Evolutionary conservation across 1,284 basidiomycete species (phyloP), one percentile per base, ranked within the genome.

Genomic region (Austropuccinia psidii): DNA sequence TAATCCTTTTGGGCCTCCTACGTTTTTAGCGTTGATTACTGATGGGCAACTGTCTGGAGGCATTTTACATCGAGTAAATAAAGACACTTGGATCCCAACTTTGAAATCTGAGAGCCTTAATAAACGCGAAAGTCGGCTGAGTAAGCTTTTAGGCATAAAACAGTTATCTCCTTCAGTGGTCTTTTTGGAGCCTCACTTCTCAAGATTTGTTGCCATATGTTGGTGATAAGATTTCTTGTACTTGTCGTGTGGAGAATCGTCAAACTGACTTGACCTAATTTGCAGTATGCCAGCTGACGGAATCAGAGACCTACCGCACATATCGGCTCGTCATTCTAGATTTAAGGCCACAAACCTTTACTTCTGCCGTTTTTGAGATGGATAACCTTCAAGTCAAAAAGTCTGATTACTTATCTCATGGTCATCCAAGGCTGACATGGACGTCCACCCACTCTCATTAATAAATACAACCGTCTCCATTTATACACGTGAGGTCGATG

Each of bases 341-440:
- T 37, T 58, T 58, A 54, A 69, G 29, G 29, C 66, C 55, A 27
- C 52, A 57, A 19, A 50, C 66, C 27, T 57, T 35, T 41, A 55
- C 66, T 6, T 43, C 70, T 21, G 70, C 58, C 15, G 64, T 73
- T 31, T 58, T 73, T n/a, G 55, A 60, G 21, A 24, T 49, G 6
- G 60, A 73, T 35, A 55, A 29, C 39, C 61, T 47, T 33, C 37
- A 73, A 37, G 37, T 55, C 33, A 60, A 64, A 37, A 29, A 27
- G 45, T 3, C 7, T 6, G 31, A 29, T 37, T 15, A n/a, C n/a
- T n/a, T n/a, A n/a, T n/a, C n/a, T n/a, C n/a, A n/a, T n/a, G n/a
- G n/a, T 27, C n/a, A n/a, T n/a, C n/a, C n/a, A n/a, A n/a, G n/a
- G n/a, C n/a, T n/a, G n/a, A n/a, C n/a, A n/a, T n/a, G n/a, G n/a